Percentiles rank a stretch among this genome's conserved stretches.
Conservation (phyloP, 805 yeast species). For the Millerago galiae region DNA sequence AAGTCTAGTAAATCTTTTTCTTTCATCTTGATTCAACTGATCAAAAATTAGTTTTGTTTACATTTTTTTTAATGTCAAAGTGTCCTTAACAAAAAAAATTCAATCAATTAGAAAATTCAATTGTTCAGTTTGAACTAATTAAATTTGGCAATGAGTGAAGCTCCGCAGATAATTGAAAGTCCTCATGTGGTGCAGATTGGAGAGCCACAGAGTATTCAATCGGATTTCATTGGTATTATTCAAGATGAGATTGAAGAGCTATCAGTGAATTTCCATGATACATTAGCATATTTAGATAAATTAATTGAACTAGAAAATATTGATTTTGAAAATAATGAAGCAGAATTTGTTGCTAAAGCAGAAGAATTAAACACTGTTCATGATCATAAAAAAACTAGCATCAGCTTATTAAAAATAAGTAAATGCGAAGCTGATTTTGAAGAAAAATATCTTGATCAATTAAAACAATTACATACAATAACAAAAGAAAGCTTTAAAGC, state of each 20-base stretch:
- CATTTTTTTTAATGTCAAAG: neutral
- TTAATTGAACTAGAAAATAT: slow-evolving; percentile 14
- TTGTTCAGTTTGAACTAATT: neutral
- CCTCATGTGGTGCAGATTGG: neutral
- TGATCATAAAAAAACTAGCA: neutral
- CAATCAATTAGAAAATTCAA: neutral
- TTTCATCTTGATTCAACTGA: neutral
- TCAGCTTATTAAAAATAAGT: slow-evolving; percentile 5
- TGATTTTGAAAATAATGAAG: slow-evolving; percentile 9
- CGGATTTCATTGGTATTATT: slow-evolving; percentile 1
- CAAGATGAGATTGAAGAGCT: slow-evolving; percentile 10
- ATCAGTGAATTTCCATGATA: slow-evolving; percentile 7
- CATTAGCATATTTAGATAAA: slow-evolving; percentile 8
- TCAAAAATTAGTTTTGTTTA: neutral
- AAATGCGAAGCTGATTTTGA: slow-evolving; percentile 13
- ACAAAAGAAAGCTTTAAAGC: slow-evolving; percentile 10
- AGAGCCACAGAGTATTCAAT: slow-evolving; percentile 4
- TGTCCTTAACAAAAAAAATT: neutral
- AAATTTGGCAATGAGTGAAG: neutral
- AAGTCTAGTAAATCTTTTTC: slow-evolving; percentile 13
- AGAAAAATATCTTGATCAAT: slow-evolving; percentile 5
- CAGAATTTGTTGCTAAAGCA: slow-evolving; percentile 3
- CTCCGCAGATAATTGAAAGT: neutral
- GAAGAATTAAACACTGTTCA: neutral
- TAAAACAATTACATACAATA: slow-evolving; percentile 2